Base-by-base conservation (phyloP, 2,329 filamentous ascomycete genomes). In the Venturia nashicola region DNA sequence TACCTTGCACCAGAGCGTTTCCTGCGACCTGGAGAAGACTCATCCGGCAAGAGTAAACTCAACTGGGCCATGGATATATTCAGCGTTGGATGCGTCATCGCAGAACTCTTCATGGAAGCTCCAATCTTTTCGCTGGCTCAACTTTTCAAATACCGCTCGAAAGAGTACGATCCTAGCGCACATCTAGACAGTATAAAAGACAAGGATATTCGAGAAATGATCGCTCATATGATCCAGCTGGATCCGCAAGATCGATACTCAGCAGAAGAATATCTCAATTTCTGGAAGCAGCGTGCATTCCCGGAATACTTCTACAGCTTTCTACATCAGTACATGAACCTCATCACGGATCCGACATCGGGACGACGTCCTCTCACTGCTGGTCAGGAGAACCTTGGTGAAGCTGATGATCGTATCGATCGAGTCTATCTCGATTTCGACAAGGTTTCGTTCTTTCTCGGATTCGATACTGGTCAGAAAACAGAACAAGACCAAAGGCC, bases 1-100 rank as follows among this genome's bases (percentile, higher is more conserved):
- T 97, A 99, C 71, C 80, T 99, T 36, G 95, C 95, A 0, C 94
- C 94, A 1, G 95, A 99, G 74, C 83, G 94, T 51, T 99, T 99
- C 72, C 80, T 94, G 20, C 84, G 85, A 5, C 81, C 87, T 3
- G 87, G 86, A 27, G 84, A 88, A 68, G 82, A 85, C 23, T 82
- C 85, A 7, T 83, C 87, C 60, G 83, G 81, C 74, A 84, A 73
- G 79, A 84, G 77, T 76, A 86, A 70, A 5, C 77, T 88, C 62
- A 88, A 85, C 59, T 97, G 93, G 92, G 93, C 94, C 44, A 99
- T 99, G 95, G 94, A 99, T 73, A 88, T 99, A 43, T 99, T 99
- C 78, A 97, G 94, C 74, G 89, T 88, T 27, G 94, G 94, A 8
- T 99, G 95, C 73, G 92, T 97, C 46, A 96, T 99, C 70, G 94